Conservation (phyloP, 306 rosid species). For the Cicer bijugum region DNA sequence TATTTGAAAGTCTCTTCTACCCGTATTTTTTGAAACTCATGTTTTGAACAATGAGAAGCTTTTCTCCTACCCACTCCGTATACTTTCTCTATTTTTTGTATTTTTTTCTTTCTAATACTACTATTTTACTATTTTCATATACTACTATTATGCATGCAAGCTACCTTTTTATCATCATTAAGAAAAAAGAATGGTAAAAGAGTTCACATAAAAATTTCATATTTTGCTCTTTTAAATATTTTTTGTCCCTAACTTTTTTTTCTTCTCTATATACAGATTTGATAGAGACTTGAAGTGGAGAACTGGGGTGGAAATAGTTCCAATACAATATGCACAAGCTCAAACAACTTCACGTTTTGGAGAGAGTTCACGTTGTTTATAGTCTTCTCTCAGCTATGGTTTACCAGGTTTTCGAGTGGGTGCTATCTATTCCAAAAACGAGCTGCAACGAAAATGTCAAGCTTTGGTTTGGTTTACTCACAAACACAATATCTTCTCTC, state of each 20-base stretch:
- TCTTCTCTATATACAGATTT: constrained; percentile 54
- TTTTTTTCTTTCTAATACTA: too few species aligned
- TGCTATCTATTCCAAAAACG: constrained; percentile 73
- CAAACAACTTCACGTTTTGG: constrained; percentile 61
- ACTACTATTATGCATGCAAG: constrained; percentile 9
- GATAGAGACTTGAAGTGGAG: constrained; percentile 93
- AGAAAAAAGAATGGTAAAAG: background rate
- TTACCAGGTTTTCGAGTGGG: constrained; percentile 86
- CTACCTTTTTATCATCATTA: background rate
- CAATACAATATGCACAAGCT: constrained; percentile 82
- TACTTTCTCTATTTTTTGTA: background rate
- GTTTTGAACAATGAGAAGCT: constrained; percentile 77
- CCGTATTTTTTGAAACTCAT: too few species aligned
- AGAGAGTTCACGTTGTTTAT: constrained; percentile 71
- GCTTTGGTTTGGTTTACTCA: constrained; percentile 80
- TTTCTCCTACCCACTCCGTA: constrained; percentile 85
- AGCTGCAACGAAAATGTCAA: constrained; percentile 89
- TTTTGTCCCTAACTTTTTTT: too few species aligned
- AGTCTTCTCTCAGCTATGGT: too few species aligned
- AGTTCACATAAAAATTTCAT: too few species aligned
- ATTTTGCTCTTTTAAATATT: background rate
- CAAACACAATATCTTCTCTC: constrained; percentile 84
- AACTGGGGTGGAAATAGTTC: constrained; percentile 74
- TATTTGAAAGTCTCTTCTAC: too few species aligned
- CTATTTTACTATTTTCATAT: background rate